Evolutionary conservation across 2,329 filamentous ascomycete genomes (phyloP).

Genomic region (Nothophaeocryptopus gaeumannii): DNA sequence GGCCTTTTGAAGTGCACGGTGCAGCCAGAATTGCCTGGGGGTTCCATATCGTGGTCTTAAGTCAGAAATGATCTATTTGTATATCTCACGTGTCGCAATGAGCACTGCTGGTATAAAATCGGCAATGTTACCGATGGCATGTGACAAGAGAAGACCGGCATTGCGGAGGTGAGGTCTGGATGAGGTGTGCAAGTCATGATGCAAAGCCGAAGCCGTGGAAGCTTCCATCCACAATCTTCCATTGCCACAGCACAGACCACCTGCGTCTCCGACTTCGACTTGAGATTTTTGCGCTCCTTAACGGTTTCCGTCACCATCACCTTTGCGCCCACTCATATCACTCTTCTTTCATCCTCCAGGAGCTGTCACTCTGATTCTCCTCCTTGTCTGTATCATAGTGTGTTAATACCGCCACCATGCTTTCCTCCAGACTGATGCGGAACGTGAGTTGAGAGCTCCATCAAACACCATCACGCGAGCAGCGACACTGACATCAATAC

Average conservation of each 20-base stretch:
- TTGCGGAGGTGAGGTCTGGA: no score
- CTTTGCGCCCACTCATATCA: conserved; percentile 1
- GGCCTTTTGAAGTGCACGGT: no score
- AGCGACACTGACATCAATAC: conserved; percentile 22
- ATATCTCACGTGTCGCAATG: no score
- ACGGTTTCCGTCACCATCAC: conserved; percentile 6
- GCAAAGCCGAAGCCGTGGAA: neutral
- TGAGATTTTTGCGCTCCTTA: neutral
- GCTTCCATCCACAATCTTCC: no score
- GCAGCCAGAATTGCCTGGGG: no score
- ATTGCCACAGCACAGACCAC: no score
- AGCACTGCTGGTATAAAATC: no score
- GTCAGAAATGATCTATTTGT: no score
- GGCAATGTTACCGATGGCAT: no score
- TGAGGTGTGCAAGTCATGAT: neutral
- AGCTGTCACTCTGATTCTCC: conserved; percentile 13
- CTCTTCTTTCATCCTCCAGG: conserved; percentile 8
- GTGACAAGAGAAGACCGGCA: no score
- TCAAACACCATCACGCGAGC: conserved; percentile 29
- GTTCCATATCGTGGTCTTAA: no score
- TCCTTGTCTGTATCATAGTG: conserved; percentile 23
- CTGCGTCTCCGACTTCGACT: no score
- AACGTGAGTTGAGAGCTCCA: conserved; percentile 30
- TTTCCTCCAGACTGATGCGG: conserved; percentile 36
- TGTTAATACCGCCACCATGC: conserved; percentile 31